Percentiles rank a stretch among this genome's conserved stretches.
Evolutionary conservation across 495 filamentous ascomycete genomes (phyloP).

Genomic region (Xylona heveae): DNA sequence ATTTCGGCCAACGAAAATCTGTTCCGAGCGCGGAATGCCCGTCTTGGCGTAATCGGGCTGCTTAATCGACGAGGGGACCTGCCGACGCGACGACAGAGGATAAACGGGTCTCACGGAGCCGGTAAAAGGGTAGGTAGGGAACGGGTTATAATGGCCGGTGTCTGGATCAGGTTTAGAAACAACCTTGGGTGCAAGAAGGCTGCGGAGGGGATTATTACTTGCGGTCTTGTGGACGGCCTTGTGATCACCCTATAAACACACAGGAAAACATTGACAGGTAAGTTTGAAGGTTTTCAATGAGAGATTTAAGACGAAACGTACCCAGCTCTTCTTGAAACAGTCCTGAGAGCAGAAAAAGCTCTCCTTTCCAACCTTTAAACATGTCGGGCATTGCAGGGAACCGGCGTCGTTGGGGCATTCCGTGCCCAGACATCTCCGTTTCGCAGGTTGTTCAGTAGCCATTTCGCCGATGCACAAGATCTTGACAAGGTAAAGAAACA

Average conservation of each 20-base stretch:
- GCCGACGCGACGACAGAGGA: slow-evolving; percentile 53
- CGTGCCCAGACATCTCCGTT: slow-evolving; percentile 55
- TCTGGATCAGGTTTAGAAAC: slow-evolving; percentile 81
- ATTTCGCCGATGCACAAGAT: slow-evolving; percentile 7
- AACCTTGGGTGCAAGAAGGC: slow-evolving; percentile 46
- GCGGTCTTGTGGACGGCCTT: slow-evolving; percentile 68
- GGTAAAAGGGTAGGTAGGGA: slow-evolving; percentile 64
- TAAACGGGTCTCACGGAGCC: slow-evolving; percentile 73
- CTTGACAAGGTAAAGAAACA: neutral
- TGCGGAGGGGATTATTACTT: slow-evolving; percentile 56
- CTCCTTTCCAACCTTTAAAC: slow-evolving; percentile 71
- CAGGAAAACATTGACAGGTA: neutral
- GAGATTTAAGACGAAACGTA: slow-evolving; percentile 24
- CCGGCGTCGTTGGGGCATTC: slow-evolving; percentile 73
- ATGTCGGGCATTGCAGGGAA: slow-evolving; percentile 79
- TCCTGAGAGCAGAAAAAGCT: slow-evolving; percentile 97
- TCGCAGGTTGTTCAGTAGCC: too few species aligned
- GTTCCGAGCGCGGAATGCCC: slow-evolving; percentile 66
- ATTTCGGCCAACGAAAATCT: slow-evolving; percentile 42
- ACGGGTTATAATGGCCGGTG: slow-evolving; percentile 74
- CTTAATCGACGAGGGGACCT: slow-evolving; percentile 59
- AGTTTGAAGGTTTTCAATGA: neutral
- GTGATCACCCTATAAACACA: slow-evolving; percentile 43
- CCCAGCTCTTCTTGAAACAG: slow-evolving; percentile 98
- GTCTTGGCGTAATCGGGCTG: slow-evolving; percentile 68